A percentile compares a stretch with the other conserved stretches of the same genome.
phyloP scores from a whole-genome alignment of 768 basidiomycete genomes.

The Gautieria morchelliformis region DNA sequence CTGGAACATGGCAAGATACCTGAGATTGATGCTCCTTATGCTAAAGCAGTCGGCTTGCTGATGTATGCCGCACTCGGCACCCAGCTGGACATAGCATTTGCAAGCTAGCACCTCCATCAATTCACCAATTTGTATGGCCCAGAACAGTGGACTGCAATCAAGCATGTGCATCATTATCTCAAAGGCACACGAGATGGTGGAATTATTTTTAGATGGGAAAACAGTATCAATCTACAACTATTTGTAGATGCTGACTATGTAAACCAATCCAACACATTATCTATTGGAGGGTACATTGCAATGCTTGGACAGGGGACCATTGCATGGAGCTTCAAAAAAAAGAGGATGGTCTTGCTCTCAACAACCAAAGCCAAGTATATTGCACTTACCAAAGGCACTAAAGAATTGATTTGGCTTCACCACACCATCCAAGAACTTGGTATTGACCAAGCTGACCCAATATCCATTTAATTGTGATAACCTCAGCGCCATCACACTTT shows the following conservation, averaged over 20 bases:
- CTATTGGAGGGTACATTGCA: slow-evolving; percentile 16
- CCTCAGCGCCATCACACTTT: slow-evolving; percentile 15
- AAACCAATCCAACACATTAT: slow-evolving; percentile 12
- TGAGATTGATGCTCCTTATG: slow-evolving; percentile 14
- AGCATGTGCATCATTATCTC: slow-evolving; percentile 21
- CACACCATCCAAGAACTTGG: slow-evolving; percentile 12
- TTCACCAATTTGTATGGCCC: too few relatives aligned
- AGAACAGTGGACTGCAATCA: slow-evolving; percentile 20
- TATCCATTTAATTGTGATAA: slow-evolving; percentile 16
- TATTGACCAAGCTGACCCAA: slow-evolving; percentile 6
- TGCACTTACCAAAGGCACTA: slow-evolving; percentile 12
- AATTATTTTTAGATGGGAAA: too few relatives aligned
- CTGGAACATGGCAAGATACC: neutral
- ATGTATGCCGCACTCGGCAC: too few relatives aligned
- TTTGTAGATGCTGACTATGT: slow-evolving; percentile 18
- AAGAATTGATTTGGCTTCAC: slow-evolving; percentile 9
- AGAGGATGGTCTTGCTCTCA: slow-evolving; percentile 4
- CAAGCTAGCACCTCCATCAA: slow-evolving; percentile 17
- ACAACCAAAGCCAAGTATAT: slow-evolving; percentile 19
- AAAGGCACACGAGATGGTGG: slow-evolving; percentile 15
- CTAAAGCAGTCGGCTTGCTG: too few relatives aligned
- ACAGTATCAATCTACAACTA: too few relatives aligned
- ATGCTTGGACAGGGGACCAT: too few relatives aligned
- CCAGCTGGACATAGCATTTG: slow-evolving; percentile 24
- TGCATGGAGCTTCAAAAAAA: slow-evolving; percentile 8